phyloP scores from a whole-genome alignment of 306 rosid species.

The Medicago truncatula region MtrunA17r5.0-ANR NC_053048.1:45608001-45608500 shows the following conservation, averaged over 20 bases:
- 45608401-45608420: no score
- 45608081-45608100: constrained; percentile 48
- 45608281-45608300: neutral
- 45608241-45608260: constrained; percentile 9
- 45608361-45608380: neutral
- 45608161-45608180: neutral
- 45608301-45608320: constrained; percentile 13
- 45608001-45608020: constrained; percentile 26
- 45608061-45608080: neutral
- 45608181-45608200: constrained; percentile 3
- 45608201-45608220: neutral
- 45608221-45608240: constrained; percentile 3
- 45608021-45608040: no score
- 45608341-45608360: neutral
- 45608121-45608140: constrained; percentile 61
- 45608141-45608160: constrained; percentile 51
- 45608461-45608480: no score
- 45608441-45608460: no score
- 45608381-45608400: no score
- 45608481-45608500: no score
- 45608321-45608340: neutral
- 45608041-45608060: neutral
- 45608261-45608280: neutral
- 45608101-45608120: constrained; percentile 55
- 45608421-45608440: no score